phyloP scores from a whole-genome alignment of 1,284 basidiomycete species.

The Apiotrichum porosum region DNA sequence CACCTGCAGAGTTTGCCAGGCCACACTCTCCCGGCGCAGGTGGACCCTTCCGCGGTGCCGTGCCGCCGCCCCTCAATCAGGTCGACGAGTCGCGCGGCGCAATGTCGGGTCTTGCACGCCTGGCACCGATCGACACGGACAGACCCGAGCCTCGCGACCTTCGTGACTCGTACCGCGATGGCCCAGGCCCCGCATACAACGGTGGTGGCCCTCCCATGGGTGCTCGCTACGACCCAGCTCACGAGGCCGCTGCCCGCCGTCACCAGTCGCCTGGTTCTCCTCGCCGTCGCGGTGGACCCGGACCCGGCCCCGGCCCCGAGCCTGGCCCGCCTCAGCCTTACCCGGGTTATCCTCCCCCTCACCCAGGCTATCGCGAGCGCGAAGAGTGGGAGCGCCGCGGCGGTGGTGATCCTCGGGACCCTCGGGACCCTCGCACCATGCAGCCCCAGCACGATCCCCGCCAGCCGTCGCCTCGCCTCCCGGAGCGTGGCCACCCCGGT shows the following conservation, averaged over 20 bases:
- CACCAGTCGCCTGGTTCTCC: slow-evolving; percentile 35
- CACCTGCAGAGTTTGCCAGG: slow-evolving; percentile 13
- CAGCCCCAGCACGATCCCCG: slow-evolving; percentile 20
- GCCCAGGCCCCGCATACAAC: slow-evolving; percentile 1
- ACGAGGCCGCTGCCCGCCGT: slow-evolving; percentile 20
- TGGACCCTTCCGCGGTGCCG: slow-evolving; percentile 43
- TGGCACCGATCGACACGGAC: slow-evolving; percentile 80
- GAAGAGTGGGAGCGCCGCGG: slow-evolving; percentile 44
- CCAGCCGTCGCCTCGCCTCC: slow-evolving; percentile 34
- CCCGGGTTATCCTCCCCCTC: slow-evolving; percentile 18
- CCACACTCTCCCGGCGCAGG: slow-evolving; percentile 22
- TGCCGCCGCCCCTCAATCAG: slow-evolving; percentile 40
- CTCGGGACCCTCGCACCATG: slow-evolving; percentile 7
- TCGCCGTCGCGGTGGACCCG: slow-evolving; percentile 19
- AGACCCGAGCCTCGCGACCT: slow-evolving; percentile 47
- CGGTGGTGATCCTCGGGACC: no score
- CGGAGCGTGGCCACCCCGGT: slow-evolving; percentile 19
- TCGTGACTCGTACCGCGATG: slow-evolving; percentile 18
- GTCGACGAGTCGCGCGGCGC: slow-evolving; percentile 43
- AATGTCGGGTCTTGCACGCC: slow-evolving; percentile 57
- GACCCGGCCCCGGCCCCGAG: neutral
- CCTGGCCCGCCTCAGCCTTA: slow-evolving; percentile 17
- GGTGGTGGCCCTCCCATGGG: neutral
- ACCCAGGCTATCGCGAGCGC: slow-evolving; percentile 26
- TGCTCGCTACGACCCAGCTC: slow-evolving; percentile 28